Evolutionary conservation across 441 rosid genomes (phyloP), one percentile per base, ranked within the genome.

Genomic region (Hura crepitans): DNA sequence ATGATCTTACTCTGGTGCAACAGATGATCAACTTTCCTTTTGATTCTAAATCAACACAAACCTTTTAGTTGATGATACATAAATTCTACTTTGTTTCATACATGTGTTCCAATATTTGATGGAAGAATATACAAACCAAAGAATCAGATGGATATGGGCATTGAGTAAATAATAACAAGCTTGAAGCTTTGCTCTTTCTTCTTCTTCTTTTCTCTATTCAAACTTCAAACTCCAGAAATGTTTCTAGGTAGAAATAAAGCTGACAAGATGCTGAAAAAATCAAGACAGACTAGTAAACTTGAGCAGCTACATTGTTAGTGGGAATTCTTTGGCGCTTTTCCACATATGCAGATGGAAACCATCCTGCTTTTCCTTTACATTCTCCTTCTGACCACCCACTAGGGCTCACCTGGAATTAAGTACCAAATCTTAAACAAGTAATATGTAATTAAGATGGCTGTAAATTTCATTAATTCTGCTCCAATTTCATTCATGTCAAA

Each of bases 361-460:
- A 95, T 46, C 99, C 96, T 11, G 90, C 90, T 72, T 86, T 81
- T 39, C 97, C 97, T 23, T 85, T 82, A 82, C 84, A 80, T 80
- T 95, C 97, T 64, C 97, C 99, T 82, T 95, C 93, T 0, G 99
- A 89, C 99, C 99, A 95, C 67, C 99, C 99, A 23, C 79, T 88
- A 1, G 89, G 79, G 71, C 89, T 88, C 71, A 92, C 97, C 99
- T 88, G 85, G 61, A 68, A 23, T 63, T 42, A 30, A 17, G 60
- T 23, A 23, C 12, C 11, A 62, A 51, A 43, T 25, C 50, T 70
- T 53, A 66, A 43, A 76, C 45, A n/a, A 18, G 6, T 39, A 51
- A 73, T 59, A 33, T 35, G 42, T 18, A 68, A 28, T 64, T 37
- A 47, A 43, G 22, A 35, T 13, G 13, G 27, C 31, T 0, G 61